A percentile compares a stretch with the other conserved stretches of the same genome.
Conservation (phyloP, 1,284 basidiomycete genomes). For the Wallemia mellicola region DNA sequence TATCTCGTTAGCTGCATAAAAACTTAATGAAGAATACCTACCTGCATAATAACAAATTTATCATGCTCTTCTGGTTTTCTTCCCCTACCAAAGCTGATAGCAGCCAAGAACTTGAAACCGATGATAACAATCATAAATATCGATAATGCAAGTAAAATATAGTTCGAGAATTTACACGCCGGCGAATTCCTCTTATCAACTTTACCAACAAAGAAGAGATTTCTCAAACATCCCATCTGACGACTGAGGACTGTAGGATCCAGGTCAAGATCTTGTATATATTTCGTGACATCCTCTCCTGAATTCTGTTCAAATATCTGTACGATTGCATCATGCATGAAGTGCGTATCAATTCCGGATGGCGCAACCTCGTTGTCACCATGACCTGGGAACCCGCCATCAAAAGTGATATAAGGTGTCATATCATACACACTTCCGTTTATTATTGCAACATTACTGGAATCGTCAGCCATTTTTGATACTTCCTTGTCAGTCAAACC, state of each 20-base stretch:
- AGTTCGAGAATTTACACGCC: conserved; percentile 68
- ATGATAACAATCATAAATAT: conserved; percentile 83
- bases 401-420: conserved; percentile 35
- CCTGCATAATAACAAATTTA: conserved; percentile 95
- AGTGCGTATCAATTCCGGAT: conserved; percentile 25
- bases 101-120: conserved; percentile 92
- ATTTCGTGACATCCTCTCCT: conserved; percentile 58
- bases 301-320: conserved; percentile 53
- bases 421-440: conserved; percentile 65
- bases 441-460: conserved; percentile 45
- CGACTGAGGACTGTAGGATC: conserved; percentile 33
- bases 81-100: conserved; percentile 53
- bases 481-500: conserved; percentile 60
- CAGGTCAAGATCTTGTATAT: conserved; percentile 34
- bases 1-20: conserved; percentile 1
- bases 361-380: conserved; percentile 35
- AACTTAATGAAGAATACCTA: conserved; percentile 16
- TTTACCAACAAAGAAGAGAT: conserved; percentile 70
- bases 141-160: conserved; percentile 68
- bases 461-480: conserved; percentile 32
- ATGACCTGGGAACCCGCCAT: conserved; percentile 22
- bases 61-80: conserved; percentile 84
- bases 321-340: conserved; percentile 46
- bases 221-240: conserved; percentile 67
- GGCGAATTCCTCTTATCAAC: conserved; percentile 73